Percentiles rank a stretch among this genome's conserved stretches.
phyloP scores from a whole-genome alignment of 345 rosid genomes.

The Citrus sp. region DNA sequence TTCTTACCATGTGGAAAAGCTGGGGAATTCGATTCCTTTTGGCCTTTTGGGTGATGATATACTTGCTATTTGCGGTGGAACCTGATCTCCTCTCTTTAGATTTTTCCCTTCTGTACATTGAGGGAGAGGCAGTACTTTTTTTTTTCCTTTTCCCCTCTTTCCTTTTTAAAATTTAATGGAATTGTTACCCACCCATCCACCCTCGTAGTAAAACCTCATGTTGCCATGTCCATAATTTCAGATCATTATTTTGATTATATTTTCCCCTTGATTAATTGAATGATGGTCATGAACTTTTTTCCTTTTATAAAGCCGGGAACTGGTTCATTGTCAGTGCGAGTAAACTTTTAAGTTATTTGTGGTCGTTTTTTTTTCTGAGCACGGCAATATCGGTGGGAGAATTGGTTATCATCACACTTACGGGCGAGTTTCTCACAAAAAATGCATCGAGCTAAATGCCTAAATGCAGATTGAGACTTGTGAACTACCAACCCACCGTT shows the following conservation, averaged over 20 bases:
- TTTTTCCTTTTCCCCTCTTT: neutral
- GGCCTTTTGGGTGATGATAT: conserved; percentile 18
- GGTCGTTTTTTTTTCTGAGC: no score
- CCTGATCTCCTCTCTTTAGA: conserved; percentile 14
- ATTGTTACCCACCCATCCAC: neutral
- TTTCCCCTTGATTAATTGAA: neutral
- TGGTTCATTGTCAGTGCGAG: no score
- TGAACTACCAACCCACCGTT: neutral
- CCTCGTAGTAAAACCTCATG: neutral
- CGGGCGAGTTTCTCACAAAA: neutral
- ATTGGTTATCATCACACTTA: no score
- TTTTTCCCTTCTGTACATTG: conserved; percentile 31
- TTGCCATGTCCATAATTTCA: neutral
- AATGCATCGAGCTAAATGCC: neutral
- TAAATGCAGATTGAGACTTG: neutral
- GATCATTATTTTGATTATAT: neutral
- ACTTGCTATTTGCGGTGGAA: neutral
- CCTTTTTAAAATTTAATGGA: neutral
- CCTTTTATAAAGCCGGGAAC: no score
- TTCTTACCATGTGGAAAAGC: conserved; percentile 11
- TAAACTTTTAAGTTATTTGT: no score
- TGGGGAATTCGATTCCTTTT: conserved; percentile 39
- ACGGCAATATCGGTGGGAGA: no score
- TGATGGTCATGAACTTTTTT: no score
- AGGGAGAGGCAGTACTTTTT: conserved; percentile 21